Conservation (phyloP, 163 green algal species). For the Chlorella variabilis region DNA sequence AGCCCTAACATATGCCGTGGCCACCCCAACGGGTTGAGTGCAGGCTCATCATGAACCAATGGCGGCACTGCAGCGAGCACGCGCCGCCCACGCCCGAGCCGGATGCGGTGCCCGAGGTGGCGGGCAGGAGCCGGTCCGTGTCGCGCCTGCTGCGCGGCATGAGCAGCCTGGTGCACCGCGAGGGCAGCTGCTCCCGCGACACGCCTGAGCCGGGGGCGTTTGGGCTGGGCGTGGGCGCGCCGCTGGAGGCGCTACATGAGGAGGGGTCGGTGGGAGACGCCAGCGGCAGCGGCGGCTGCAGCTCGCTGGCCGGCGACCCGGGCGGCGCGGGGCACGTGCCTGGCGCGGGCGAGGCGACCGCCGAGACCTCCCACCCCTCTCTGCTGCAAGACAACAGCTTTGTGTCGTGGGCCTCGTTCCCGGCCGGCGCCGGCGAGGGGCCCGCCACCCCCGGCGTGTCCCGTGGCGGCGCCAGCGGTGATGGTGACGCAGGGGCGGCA, state of each 20-base stretch:
- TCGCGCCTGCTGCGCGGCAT: conserved; percentile 19
- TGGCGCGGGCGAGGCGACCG: not conserved
- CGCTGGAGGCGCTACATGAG: not conserved
- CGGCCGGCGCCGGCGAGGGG: not conserved
- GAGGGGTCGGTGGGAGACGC: not conserved
- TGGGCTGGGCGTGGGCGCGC: not conserved
- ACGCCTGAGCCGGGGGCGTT: not conserved
- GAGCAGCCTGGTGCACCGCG: conserved; percentile 6
- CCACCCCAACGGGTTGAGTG: not conserved
- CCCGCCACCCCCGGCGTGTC: not conserved
- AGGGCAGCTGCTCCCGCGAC: not conserved
- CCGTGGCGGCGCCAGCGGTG: not conserved
- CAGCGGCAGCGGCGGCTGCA: not conserved
- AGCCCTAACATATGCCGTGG: too few relatives aligned
- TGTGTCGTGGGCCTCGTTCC: not conserved
- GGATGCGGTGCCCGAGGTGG: not conserved
- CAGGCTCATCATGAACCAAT: conserved; percentile 36
- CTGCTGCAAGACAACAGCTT: conserved; percentile 4
- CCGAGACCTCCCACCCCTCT: too few relatives aligned
- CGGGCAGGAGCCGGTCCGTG: not conserved
- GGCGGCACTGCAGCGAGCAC: conserved; percentile 30
- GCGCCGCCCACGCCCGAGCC: not conserved
- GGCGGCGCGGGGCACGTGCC: not conserved
- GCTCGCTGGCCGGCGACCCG: not conserved
- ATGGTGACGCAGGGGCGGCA: not conserved